These are phyloP conservation scores for Nemania serpens DNA, from an alignment of 2,329 filamentous ascomycete species.

Conservation along the genomic window DNA sequence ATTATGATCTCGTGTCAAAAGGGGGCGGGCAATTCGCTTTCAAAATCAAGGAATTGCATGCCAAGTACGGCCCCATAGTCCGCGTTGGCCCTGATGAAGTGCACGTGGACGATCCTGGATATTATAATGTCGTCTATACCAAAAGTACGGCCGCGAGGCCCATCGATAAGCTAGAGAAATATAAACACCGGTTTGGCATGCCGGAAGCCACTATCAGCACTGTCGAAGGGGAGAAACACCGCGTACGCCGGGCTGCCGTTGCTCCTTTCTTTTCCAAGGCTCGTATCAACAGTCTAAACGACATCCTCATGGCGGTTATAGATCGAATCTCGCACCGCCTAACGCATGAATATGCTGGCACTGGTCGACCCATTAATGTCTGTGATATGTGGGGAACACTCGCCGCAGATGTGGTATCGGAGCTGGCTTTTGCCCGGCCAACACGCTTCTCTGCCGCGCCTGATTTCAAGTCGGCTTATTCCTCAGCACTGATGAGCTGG, in stretches of 20 bases:
- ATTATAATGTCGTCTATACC: conserved; percentile 1
- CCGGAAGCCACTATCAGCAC: conserved; percentile 1
- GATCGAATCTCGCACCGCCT: neutral
- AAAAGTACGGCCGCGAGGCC: neutral
- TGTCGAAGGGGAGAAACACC: neutral
- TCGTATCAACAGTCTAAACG: neutral
- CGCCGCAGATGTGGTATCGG: neutral
- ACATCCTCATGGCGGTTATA: neutral
- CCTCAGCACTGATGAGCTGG: neutral
- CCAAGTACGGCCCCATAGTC: conserved; percentile 15
- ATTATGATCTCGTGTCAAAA: conserved; percentile 15
- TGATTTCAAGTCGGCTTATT: neutral
- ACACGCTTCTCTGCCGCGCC: neutral
- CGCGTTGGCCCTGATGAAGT: conserved; percentile 10
- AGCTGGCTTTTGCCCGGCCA: neutral
- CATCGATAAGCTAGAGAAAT: conserved; percentile 3
- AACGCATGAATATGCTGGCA: neutral
- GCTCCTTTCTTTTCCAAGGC: conserved; percentile 9
- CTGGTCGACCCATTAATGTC: neutral
- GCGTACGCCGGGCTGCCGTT: neutral
- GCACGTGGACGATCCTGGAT: conserved; percentile 3
- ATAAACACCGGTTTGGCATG: neutral
- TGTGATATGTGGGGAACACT: neutral
- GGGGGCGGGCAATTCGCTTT: conserved; percentile 9
- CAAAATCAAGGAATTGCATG: conserved; percentile 1